Evolutionary conservation across 306 rosid genomes (phyloP), one percentile per base, ranked within the genome.

Genomic region (Trifolium dubium): DNA sequence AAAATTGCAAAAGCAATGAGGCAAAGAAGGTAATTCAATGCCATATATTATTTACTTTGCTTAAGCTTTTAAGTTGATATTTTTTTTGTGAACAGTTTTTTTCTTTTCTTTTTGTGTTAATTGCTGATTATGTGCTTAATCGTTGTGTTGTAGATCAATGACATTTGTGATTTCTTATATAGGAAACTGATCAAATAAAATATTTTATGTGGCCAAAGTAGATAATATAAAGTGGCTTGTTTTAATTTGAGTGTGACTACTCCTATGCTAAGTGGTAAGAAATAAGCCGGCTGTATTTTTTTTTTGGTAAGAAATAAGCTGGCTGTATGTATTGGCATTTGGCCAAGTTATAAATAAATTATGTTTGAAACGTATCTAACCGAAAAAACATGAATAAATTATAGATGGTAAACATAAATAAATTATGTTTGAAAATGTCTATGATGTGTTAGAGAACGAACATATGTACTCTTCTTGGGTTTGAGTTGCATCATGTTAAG

Each of bases 41-140:
- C 68, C 85, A 82, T 82, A 50, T 50, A 4, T 15, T 7, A 50
- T 15, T 15, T 44, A 44, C 5, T 12, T 44, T 44, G 50, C 15
- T 44, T 44, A 44, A 44, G 2, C 12, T 1, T 12, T 4, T 10
- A 12, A 4, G 50, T 44, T 44, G 15, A 1, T 44, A 4, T 44
- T 44, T 44, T 44, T 44, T 44, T 5, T 35, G 8, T 35, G 40
- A 37, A 37, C 6, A 6, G 6, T 2, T 7, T 1, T 37, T 37
- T 37, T 37, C 10, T 37, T 37, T 37, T 37, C 9, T 37, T 37
- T 37, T 34, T 6, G 6, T 37, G 40, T 23, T 23, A 39, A 39
- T 39, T 39, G 7, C 4, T 44, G 50, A 11, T 44, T 44, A 44
- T 44, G 15, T 44, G 15, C 50, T 44, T 44, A 11, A 44, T 44